Base-by-base conservation (phyloP, 495 filamentous ascomycete genomes). In the Penicillium argentinense region DNA sequence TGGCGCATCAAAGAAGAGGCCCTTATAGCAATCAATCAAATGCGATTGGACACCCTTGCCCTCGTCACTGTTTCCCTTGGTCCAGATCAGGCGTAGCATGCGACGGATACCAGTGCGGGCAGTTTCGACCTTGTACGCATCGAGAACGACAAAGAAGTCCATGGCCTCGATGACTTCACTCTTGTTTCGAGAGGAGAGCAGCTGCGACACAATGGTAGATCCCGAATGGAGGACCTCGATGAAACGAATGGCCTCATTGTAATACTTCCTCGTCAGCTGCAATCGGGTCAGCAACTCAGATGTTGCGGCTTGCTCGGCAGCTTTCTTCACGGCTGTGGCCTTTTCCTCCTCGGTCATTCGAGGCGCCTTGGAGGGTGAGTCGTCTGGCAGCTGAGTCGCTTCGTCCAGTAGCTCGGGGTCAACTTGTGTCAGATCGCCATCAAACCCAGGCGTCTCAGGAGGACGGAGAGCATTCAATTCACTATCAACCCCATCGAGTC, bases 61-160 rank as follows among this genome's bases (percentile, higher is more conserved):
- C 75, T 99, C 93, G 59, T 99, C 93, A 57, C 88, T 96, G 68
- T 97, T 97, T 41, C 92, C 93, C 69, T 99, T 99, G 14, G 95
- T 97, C 93, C 93, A 99, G 64, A 99, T 97, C 29, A 97, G 75
- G 29, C 90, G 81, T 30, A 99, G 80, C 93, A 99, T 99, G 42
- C 88, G 80, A 32, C 91, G 81, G 54, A 97, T 96, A 42, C 93
- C 93, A 42, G 66, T 68, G 62, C 91, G 88, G 50, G 93, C 89
- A 38, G 91, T 88, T 64, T 96, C 88, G 33, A 99, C 81, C 64
- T 91, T 91, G 78, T 97, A 97, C 5, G 88, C 90, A 66, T 99
- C 90, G 26, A 92, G 80, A 23, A 96, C 82, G 46, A 91, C 89
- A 56, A 97, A 95, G 67, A 93, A 97, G 58, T 99, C 93, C 90